These are phyloP conservation scores for Kodamaea derodonti DNA, from an alignment of 1,139 yeast species.

Conservation along the genomic window DNA sequence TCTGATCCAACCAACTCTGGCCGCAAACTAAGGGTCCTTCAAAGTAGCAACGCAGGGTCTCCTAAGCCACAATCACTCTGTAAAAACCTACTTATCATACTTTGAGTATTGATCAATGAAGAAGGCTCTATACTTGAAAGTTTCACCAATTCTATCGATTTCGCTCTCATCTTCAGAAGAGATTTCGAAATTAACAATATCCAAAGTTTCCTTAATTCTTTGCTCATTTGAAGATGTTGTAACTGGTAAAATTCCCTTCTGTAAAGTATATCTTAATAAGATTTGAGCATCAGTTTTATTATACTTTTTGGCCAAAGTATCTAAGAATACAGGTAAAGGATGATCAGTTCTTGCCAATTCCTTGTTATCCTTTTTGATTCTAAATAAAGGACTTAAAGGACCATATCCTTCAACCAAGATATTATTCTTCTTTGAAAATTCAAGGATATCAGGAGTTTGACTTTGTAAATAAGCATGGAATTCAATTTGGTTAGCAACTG, in stretches of 20 bases:
- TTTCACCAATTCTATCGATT: conserved; percentile 24
- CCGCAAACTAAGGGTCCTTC: too few species aligned
- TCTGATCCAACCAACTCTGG: too few species aligned
- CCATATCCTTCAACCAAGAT: conserved; percentile 40
- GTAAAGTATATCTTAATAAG: conserved; percentile 63
- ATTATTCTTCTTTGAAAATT: conserved; percentile 25
- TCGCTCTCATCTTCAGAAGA: conserved; percentile 21
- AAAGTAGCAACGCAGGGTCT: too few species aligned
- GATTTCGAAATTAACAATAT: conserved; percentile 37
- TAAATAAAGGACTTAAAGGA: conserved; percentile 36
- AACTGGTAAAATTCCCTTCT: conserved; percentile 60
- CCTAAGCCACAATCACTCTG: too few species aligned
- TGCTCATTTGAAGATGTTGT: conserved; percentile 63
- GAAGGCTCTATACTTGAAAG: conserved; percentile 21
- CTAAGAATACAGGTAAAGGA: conserved; percentile 19
- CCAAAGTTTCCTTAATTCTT: conserved; percentile 54
- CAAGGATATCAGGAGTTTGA: conserved; percentile 29
- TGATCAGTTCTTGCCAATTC: conserved; percentile 10
- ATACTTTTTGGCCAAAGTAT: conserved; percentile 51
- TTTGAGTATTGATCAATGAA: conserved; percentile 6
- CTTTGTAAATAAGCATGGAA: conserved; percentile 41
- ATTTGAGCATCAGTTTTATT: conserved; percentile 56
- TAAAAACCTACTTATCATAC: conserved; percentile 7
- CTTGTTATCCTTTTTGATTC: conserved; percentile 19
- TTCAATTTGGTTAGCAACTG: conserved; percentile 39